Base-by-base conservation (phyloP, 2,329 filamentous ascomycete genomes). In the Chlorencoelia australis region DNA sequence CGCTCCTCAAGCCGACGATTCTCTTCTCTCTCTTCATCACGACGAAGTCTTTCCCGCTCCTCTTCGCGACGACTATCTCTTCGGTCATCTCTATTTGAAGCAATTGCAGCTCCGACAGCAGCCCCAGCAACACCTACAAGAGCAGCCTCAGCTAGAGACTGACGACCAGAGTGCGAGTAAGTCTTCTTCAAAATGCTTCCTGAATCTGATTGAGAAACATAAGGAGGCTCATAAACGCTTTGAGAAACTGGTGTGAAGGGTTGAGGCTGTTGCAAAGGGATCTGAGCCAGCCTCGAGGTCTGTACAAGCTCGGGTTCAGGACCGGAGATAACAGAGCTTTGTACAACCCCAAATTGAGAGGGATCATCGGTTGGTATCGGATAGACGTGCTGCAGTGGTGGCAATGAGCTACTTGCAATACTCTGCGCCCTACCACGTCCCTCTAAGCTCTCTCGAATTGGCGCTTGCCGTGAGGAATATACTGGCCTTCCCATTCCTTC, bases 251-350 rank as follows among this genome's bases (percentile, higher is more conserved):
- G 84, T 2, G 72, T 68, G 40, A 84, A 71, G 2, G 88, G 88
- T 48, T 87, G 80, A 2, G 88, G 88, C 50, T 94, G 85, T 55
- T 91, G 82, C n/a, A 95, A 67, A 8, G 79, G 76, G 20, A 86
- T 69, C 0, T 74, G 67, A 5, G 65, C 73, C 4, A 78, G 72
- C 27, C 73, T 67, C 11, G 59, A 54, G 13, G 57, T 60, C n/a
- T 20, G 22, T n/a, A n/a, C n/a, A 15, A 61, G 56, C 3, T 64
- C 54, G 6, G 63, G 52, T 28, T 64, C 60, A 37, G 31, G 58
- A n/a, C 38, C 58, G 39, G 65, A 65, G 10, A 65, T 55, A n/a
- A 65, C 53, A 24, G 74, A 72, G 15, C 61, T 64, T 20, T 67
- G 65, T 17, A 59, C 62, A 32, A 67, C 71, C 45, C 84, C 78